Evolutionary conservation across 108 stramenopile genomes (phyloP).

Genomic region (Discostella stelligeroides): DNA sequence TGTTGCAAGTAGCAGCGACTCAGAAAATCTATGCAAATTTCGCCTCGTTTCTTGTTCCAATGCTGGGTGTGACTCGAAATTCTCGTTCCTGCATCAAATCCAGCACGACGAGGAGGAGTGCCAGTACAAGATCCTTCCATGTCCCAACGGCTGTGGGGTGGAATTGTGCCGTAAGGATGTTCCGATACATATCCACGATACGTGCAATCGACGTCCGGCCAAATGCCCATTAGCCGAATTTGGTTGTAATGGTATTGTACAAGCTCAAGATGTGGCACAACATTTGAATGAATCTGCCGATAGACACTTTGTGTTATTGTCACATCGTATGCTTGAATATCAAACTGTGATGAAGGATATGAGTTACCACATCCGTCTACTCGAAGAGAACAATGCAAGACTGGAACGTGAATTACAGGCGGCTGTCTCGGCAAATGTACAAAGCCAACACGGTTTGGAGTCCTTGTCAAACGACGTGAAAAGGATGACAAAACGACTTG

Average conservation of each 20-base stretch:
- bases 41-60: constrained; percentile 53
- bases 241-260: constrained; percentile 52
- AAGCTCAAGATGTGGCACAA: constrained; percentile 49
- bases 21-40: constrained; percentile 42
- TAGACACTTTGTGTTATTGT: constrained; percentile 53
- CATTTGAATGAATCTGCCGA: constrained; percentile 52
- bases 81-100: constrained; percentile 50
- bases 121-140: constrained; percentile 37
- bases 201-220: constrained; percentile 51
- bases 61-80: constrained; percentile 36
- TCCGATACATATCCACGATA: constrained; percentile 33
- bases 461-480: constrained; percentile 42
- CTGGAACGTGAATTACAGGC: constrained; percentile 31
- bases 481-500: constrained; percentile 44
- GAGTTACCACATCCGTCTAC: constrained; percentile 21
- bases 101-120: constrained; percentile 56
- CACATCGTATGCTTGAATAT: constrained; percentile 54
- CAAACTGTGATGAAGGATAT: constrained; percentile 53
- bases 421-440: constrained; percentile 8
- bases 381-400: constrained; percentile 49
- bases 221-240: constrained; percentile 56
- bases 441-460: constrained; percentile 40
- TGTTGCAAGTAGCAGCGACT: too few relatives aligned
- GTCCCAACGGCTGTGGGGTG: constrained; percentile 55
- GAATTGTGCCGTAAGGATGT: constrained; percentile 37